A percentile compares a stretch with the other conserved stretches of the same genome.
phyloP scores from a whole-genome alignment of 257 asterid species.

The Agastache rugosa region DNA sequence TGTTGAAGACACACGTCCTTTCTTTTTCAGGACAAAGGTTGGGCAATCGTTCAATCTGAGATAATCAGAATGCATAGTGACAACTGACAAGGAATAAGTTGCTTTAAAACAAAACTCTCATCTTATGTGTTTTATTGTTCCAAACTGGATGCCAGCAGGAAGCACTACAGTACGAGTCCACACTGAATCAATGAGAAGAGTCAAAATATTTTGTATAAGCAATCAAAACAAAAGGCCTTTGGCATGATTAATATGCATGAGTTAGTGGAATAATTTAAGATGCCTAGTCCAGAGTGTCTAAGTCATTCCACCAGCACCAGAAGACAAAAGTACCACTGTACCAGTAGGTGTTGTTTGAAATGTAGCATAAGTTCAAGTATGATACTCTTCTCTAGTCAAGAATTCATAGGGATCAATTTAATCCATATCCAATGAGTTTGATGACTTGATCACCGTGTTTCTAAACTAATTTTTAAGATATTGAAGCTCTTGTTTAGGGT shows the following conservation, averaged over 20 bases:
- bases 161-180: background rate
- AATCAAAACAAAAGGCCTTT: background rate
- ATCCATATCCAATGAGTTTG: constrained; percentile 17
- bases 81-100: too few relatives aligned
- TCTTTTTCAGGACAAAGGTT: background rate
- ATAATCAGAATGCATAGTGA: too few relatives aligned
- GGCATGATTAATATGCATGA: background rate
- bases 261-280: background rate
- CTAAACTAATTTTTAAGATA: constrained; percentile 1
- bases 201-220: background rate
- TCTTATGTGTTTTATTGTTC: background rate
- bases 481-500: constrained; percentile 6
- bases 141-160: background rate
- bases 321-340: background rate
- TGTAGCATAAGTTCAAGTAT: background rate
- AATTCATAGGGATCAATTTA: background rate
- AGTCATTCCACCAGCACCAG: background rate
- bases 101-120: too few relatives aligned
- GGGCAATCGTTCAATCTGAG: background rate
- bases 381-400: background rate
- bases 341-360: background rate
- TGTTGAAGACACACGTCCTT: background rate
- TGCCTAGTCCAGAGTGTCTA: background rate
- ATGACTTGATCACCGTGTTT: background rate
- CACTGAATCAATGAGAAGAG: background rate